Evolutionary conservation across 805 yeast species (phyloP).

Genomic region (Candida wancherniae): DNA sequence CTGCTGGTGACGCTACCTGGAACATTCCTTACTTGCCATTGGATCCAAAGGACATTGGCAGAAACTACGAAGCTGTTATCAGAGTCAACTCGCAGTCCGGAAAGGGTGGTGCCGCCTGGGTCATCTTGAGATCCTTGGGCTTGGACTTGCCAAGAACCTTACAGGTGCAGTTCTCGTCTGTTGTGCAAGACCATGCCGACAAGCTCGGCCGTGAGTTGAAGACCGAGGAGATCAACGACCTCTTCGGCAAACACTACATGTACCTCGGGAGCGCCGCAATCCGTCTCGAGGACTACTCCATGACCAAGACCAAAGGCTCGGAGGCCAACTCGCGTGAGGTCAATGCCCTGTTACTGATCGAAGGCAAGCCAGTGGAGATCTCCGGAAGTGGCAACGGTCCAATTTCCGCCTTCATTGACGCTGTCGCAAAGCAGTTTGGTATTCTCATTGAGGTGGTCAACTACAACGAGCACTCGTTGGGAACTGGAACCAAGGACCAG

Average conservation of each 20-base stretch:
- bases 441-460: slow-evolving; percentile 56
- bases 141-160: slow-evolving; percentile 68
- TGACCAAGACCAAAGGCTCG: slow-evolving; percentile 17
- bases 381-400: slow-evolving; percentile 75
- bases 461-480: slow-evolving; percentile 70
- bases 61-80: slow-evolving; percentile 77
- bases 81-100: slow-evolving; percentile 86
- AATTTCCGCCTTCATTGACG: slow-evolving; percentile 67
- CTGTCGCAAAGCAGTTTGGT: slow-evolving; percentile 49
- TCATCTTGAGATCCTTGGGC: slow-evolving; percentile 63
- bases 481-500: slow-evolving; percentile 63
- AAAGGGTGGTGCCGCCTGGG: slow-evolving; percentile 87
- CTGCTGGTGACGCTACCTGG: slow-evolving; percentile 48
- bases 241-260: slow-evolving; percentile 56
- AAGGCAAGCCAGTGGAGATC: slow-evolving; percentile 28
- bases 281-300: slow-evolving; percentile 22
- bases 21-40: slow-evolving; percentile 71
- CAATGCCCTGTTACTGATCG: slow-evolving; percentile 17
- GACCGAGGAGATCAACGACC: slow-evolving; percentile 55
- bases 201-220: slow-evolving; percentile 63
- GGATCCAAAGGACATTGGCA: slow-evolving; percentile 77
- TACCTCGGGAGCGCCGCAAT: slow-evolving; percentile 15
- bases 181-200: slow-evolving; percentile 65
- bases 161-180: slow-evolving; percentile 62
- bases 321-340: slow-evolving; percentile 20